A percentile compares a stretch with the other conserved stretches of the same genome.
These are phyloP conservation scores for Nematocida homosporus DNA, from an alignment of 371 early-diverging fungal genomes.

Conservation along the genomic window DNA sequence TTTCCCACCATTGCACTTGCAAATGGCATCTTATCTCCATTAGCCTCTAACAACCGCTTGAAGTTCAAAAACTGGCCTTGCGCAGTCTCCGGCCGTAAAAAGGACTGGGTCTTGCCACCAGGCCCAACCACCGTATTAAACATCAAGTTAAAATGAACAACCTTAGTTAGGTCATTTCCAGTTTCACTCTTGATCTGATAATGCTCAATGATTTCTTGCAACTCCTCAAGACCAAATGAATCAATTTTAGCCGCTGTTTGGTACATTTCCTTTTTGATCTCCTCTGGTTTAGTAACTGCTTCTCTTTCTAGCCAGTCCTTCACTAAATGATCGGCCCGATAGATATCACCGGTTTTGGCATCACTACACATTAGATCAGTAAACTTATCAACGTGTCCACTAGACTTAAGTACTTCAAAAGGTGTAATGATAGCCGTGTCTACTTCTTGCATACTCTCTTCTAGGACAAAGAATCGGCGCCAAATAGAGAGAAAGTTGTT, in stretches of 20 bases:
- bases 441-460: constrained; percentile 96
- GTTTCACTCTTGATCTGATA: constrained; percentile 75
- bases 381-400: constrained; percentile 98
- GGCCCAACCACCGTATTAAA: constrained; percentile 94
- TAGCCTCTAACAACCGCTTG: constrained; percentile 86
- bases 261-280: constrained; percentile 70
- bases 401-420: constrained; percentile 89
- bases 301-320: constrained; percentile 82
- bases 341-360: constrained; percentile 81
- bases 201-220: constrained; percentile 78
- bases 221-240: constrained; percentile 74
- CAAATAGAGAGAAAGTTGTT: constrained; percentile 83
- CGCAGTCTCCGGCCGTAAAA: constrained; percentile 96
- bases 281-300: constrained; percentile 75
- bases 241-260: constrained; percentile 56
- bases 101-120: constrained; percentile 76
- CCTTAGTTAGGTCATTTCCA: constrained; percentile 75
- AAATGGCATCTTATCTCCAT: constrained; percentile 95
- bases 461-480: constrained; percentile 90
- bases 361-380: constrained; percentile 89
- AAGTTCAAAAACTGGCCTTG: constrained; percentile 99
- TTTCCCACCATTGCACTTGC: constrained; percentile 95
- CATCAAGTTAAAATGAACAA: constrained; percentile 95
- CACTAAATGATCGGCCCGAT: constrained; percentile 94
- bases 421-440: constrained; percentile 94